Conservation (phyloP, 768 basidiomycete genomes). For the Trametopsis cervina region DNA sequence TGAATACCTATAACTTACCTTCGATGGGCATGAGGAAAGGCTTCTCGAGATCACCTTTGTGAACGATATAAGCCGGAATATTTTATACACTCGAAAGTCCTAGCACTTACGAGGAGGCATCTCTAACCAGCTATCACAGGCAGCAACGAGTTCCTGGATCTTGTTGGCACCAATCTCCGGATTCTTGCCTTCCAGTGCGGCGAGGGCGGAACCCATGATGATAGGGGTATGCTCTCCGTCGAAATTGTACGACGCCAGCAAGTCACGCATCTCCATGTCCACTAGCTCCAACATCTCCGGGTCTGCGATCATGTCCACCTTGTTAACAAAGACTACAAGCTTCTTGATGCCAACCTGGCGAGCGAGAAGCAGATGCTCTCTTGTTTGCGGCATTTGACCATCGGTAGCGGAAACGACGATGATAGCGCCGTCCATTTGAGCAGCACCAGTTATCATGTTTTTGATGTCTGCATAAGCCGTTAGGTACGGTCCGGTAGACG, state of each 20-base stretch:
- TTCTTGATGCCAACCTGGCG: slow-evolving; percentile 97
- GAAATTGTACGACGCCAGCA: slow-evolving; percentile 86
- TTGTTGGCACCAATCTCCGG: slow-evolving; percentile 74
- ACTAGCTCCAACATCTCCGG: slow-evolving; percentile 98
- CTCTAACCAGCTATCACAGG: slow-evolving; percentile 93
- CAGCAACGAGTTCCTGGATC: slow-evolving; percentile 73
- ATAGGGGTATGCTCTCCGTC: slow-evolving; percentile 99
- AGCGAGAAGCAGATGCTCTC: slow-evolving; percentile 95
- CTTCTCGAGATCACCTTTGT: slow-evolving; percentile 87
- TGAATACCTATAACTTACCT: slow-evolving; percentile 33
- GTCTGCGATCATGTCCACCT: slow-evolving; percentile 94
- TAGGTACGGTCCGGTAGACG: background rate
- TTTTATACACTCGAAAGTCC: no score
- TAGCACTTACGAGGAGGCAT: slow-evolving; percentile 74
- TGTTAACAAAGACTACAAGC: slow-evolving; percentile 99
- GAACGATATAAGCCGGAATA: background rate
- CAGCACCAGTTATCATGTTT: slow-evolving; percentile 99
- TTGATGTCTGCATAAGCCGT: slow-evolving; percentile 62
- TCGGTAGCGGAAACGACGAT: slow-evolving; percentile 98
- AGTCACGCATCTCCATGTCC: slow-evolving; percentile 99
- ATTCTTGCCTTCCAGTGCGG: slow-evolving; percentile 85
- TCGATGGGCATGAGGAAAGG: slow-evolving; percentile 96
- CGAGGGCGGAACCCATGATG: slow-evolving; percentile 93
- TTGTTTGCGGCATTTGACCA: slow-evolving; percentile 99
- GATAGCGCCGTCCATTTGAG: slow-evolving; percentile 95